Conservation (phyloP, 768 basidiomycete genomes). For the Lentinula detonsa region DNA sequence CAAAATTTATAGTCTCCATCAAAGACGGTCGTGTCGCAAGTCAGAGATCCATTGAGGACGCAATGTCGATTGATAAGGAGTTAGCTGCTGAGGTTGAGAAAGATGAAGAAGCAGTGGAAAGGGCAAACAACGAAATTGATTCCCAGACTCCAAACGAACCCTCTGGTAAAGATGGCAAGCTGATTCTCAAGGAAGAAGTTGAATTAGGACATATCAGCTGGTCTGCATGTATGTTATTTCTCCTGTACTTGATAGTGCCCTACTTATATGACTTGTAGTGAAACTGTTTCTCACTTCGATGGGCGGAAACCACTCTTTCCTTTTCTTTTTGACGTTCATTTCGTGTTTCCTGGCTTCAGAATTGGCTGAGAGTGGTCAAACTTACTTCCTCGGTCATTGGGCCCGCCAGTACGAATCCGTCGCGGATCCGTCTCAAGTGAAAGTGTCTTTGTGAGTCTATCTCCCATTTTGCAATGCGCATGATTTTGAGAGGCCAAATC, state of each 20-base stretch:
- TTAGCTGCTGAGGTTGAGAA: slow-evolving; percentile 13
- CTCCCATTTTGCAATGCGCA: not conserved
- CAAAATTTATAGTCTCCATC: slow-evolving; percentile 36
- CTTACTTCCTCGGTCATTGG: slow-evolving; percentile 31
- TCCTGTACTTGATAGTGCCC: not conserved
- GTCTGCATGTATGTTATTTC: slow-evolving; percentile 21
- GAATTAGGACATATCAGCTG: slow-evolving; percentile 28
- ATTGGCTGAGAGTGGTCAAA: slow-evolving; percentile 10
- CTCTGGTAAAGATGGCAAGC: slow-evolving; percentile 26
- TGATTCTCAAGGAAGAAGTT: slow-evolving; percentile 34
- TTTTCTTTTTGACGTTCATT: slow-evolving; percentile 22
- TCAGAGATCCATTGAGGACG: slow-evolving; percentile 31
- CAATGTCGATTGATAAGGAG: slow-evolving; percentile 22
- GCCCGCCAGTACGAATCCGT: slow-evolving; percentile 23
- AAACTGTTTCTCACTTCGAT: slow-evolving; percentile 22
- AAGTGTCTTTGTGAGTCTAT: slow-evolving; percentile 21
- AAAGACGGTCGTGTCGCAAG: slow-evolving; percentile 34
- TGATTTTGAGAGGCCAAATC: too few relatives aligned
- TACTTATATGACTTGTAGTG: slow-evolving; percentile 12
- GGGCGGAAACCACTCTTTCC: slow-evolving; percentile 14
- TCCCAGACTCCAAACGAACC: slow-evolving; percentile 9
- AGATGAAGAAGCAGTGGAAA: slow-evolving; percentile 7
- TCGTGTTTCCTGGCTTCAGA: not conserved
- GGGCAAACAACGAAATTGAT: slow-evolving; percentile 4
- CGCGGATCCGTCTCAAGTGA: slow-evolving; percentile 19